Evolutionary conservation across 2,329 filamentous ascomycete species (phyloP), one percentile per base, ranked within the genome.

Genomic region (Ilyonectria mors-panacis): DNA sequence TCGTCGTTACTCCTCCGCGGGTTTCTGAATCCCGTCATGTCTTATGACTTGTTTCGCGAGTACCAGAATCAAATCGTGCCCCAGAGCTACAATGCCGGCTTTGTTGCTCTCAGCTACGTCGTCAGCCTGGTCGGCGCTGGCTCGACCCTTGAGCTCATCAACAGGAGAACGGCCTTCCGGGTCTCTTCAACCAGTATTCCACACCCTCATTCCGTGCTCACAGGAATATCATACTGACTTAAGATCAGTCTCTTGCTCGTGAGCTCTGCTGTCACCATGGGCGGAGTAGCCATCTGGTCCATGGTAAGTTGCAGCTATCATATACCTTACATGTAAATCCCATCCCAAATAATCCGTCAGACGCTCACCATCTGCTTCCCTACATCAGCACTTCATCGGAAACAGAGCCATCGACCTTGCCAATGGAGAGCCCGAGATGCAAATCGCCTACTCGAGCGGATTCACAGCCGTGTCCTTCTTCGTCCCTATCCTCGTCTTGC

Each of bases 121-220:
- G 93, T 94, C 74, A 95, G 93, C 75, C 84, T 93, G 37, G 87
- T 94, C 70, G 94, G 94, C 68, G 91, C 93, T 56, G 86, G 89
- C 57, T 94, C 94, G 4, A 95, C 94, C 0, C 85, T 97, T 35
- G 94, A 97, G 79, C 83, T 97, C 65, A 89, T 97, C 59, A 93
- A 96, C 77, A 85, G 93, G 65, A 86, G 93, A 71, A 94, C 92
- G 1, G 90, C 91, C 2, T 87, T 87, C 61, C 88, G 88, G 92
- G 92, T 9, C 79, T 87, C 61, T 89, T 90, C 77, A 94, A 94
- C 75, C 90, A 92, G 91, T 92, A 85, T 62, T 85, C 35, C 35
- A 39, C 35, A 39, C 35, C 35, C 35, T 39, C 9, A 39, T 39
- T 39, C 35, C 35, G 4, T 39, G 35, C 35, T 39, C 10, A 4